Conservation (phyloP, 2,329 filamentous ascomycete species). For the Fusarium sp. region DNA sequence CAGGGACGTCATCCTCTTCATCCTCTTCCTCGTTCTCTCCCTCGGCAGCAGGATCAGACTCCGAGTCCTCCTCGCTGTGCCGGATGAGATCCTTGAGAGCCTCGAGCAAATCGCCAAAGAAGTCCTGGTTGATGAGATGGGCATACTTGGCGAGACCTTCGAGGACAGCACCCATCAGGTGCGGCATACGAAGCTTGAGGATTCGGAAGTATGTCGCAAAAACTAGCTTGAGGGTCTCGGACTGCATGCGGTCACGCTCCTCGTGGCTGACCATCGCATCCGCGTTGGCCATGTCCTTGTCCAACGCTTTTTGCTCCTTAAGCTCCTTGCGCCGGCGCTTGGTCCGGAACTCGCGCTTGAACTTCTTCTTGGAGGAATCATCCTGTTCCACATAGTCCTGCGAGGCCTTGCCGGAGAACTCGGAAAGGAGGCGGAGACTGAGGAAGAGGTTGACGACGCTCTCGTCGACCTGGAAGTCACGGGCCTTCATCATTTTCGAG, state of each 20-base stretch:
- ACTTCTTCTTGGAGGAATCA: constrained; percentile 59
- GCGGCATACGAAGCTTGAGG: constrained; percentile 79
- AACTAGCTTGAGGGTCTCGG: constrained; percentile 93
- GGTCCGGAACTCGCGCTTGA: constrained; percentile 82
- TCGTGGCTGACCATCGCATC: constrained; percentile 92
- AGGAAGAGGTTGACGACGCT: constrained; percentile 89
- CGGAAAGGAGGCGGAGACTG: constrained; percentile 83
- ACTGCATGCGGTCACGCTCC: constrained; percentile 91
- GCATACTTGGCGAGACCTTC: constrained; percentile 94
- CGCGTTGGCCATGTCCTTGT: constrained; percentile 92
- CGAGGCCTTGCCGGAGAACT: constrained; percentile 86
- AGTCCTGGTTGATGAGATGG: constrained; percentile 98
- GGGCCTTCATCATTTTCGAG: constrained; percentile 93
- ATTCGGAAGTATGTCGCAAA: constrained; percentile 96
- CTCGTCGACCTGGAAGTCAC: constrained; percentile 83
- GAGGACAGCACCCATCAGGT: constrained; percentile 95
- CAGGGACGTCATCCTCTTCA: constrained; percentile 56
- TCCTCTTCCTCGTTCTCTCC: constrained; percentile 55
- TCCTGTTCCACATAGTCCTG: constrained; percentile 72
- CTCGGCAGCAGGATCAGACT: constrained; percentile 53
- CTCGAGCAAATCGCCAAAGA: constrained; percentile 95
- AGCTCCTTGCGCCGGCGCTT: constrained; percentile 84
- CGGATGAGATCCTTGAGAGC: constrained; percentile 91
- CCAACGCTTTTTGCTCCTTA: constrained; percentile 84
- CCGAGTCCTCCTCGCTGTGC: constrained; percentile 68